Evolutionary conservation across 2,329 filamentous ascomycete genomes (phyloP).

Genomic region (Cryphonectria naterciae): DNA sequence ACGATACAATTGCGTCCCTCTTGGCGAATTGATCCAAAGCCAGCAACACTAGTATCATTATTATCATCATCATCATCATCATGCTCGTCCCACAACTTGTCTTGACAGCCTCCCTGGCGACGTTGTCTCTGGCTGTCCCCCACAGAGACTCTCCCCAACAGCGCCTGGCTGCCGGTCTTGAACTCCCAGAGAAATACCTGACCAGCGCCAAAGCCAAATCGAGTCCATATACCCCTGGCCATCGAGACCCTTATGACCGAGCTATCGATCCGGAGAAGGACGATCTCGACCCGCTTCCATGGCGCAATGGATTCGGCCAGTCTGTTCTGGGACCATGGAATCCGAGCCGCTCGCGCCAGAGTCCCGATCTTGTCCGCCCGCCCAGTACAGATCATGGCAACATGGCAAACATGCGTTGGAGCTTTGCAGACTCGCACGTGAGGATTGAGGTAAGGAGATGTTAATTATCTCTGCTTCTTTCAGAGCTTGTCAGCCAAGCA

Average conservation of each 20-base stretch:
- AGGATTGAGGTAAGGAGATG: conserved; percentile 57
- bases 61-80: not conserved
- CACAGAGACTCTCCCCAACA: conserved; percentile 58
- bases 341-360: conserved; percentile 67
- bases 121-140: conserved; percentile 35
- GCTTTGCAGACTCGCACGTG: conserved; percentile 66
- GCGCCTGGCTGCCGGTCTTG: conserved; percentile 55
- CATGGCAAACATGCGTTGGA: conserved; percentile 74
- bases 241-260: conserved; percentile 64
- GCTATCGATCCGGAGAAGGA: conserved; percentile 65
- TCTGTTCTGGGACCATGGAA: conserved; percentile 74
- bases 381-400: conserved; percentile 74
- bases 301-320: conserved; percentile 65
- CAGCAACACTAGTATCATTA: not conserved
- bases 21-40: not conserved
- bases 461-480: not conserved
- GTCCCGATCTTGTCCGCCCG: conserved; percentile 72
- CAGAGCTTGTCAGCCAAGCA: too few species aligned
- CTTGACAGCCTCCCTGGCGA: conserved; percentile 32
- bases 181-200: conserved; percentile 48
- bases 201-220: conserved; percentile 36
- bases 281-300: conserved; percentile 67
- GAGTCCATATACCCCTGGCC: conserved; percentile 62
- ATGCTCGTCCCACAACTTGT: conserved; percentile 27
- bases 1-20: not conserved